Conservation (phyloP, 1,284 basidiomycete species). For the Gymnopus androsaceus region DNA sequence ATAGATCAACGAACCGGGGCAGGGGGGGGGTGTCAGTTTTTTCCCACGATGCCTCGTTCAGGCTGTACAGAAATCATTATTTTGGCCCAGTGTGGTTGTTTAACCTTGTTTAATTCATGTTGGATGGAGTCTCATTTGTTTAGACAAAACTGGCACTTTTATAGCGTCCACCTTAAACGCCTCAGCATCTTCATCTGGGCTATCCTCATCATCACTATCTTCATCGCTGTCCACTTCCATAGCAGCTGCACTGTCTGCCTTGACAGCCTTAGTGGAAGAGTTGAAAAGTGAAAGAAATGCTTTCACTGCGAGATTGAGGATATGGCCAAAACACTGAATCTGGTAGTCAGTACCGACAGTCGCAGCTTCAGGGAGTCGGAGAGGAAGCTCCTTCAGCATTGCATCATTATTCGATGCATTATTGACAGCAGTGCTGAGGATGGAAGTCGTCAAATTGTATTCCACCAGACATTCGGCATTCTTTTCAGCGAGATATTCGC, state of each 20-base stretch:
- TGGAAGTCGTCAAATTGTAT: not conserved
- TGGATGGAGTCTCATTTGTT: not conserved
- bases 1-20: too few relatives aligned
- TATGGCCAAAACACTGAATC: slow-evolving; percentile 21
- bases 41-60: too few relatives aligned
- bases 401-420: slow-evolving; percentile 15
- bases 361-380: not conserved
- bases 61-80: too few relatives aligned
- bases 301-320: slow-evolving; percentile 20
- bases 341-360: slow-evolving; percentile 9
- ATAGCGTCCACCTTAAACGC: too few relatives aligned
- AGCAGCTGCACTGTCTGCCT: too few relatives aligned
- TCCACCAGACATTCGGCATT: not conserved
- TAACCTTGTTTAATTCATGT: too few relatives aligned
- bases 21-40: too few relatives aligned
- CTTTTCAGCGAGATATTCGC: not conserved
- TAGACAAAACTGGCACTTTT: not conserved
- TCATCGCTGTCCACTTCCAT: too few relatives aligned
- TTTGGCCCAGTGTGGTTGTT: too few relatives aligned
- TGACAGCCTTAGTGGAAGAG: not conserved
- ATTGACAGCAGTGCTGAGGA: not conserved
- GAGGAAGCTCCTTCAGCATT: not conserved
- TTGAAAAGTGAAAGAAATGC: slow-evolving; percentile 8
- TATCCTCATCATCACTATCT: not conserved
- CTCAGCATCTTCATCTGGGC: not conserved